Evolutionary conservation across 129 eudicot genomes (phyloP).

Genomic region (Deinandra increscens): DNA sequence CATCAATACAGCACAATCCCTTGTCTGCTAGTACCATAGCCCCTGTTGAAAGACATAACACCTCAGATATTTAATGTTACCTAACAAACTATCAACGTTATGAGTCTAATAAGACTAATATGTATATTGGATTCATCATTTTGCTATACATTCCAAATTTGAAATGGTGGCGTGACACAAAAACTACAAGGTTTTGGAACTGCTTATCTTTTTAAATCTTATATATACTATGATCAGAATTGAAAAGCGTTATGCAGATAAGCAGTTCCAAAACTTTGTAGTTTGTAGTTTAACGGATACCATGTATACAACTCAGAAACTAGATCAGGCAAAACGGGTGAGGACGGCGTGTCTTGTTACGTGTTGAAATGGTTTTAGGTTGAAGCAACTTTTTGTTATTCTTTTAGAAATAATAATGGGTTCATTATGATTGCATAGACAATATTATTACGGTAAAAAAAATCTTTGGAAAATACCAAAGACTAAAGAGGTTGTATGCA

Average conservation of each 20-base stretch:
- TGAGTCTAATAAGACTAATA: not conserved
- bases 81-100: not conserved
- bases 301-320: too few relatives aligned
- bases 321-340: too few relatives aligned
- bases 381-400: not conserved
- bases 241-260: not conserved
- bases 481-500: not conserved
- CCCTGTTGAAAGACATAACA: slow-evolving; percentile 46
- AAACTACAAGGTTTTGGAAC: slow-evolving; percentile 1
- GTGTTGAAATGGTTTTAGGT: not conserved
- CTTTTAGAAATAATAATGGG: not conserved
- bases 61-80: not conserved
- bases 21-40: slow-evolving; percentile 99
- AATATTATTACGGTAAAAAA: not conserved
- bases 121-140: not conserved
- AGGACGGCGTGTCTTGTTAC: too few relatives aligned
- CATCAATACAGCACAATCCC: slow-evolving; percentile 94
- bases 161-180: not conserved
- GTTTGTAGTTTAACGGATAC: too few relatives aligned
- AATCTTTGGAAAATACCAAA: not conserved
- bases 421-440: not conserved
- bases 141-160: not conserved
- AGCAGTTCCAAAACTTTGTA: too few relatives aligned
- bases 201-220: not conserved
- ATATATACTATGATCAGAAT: not conserved